Evolutionary conservation across 2,329 filamentous ascomycete genomes (phyloP), one percentile per base, ranked within the genome.

Genomic region (Ophiostoma montium): DNA sequence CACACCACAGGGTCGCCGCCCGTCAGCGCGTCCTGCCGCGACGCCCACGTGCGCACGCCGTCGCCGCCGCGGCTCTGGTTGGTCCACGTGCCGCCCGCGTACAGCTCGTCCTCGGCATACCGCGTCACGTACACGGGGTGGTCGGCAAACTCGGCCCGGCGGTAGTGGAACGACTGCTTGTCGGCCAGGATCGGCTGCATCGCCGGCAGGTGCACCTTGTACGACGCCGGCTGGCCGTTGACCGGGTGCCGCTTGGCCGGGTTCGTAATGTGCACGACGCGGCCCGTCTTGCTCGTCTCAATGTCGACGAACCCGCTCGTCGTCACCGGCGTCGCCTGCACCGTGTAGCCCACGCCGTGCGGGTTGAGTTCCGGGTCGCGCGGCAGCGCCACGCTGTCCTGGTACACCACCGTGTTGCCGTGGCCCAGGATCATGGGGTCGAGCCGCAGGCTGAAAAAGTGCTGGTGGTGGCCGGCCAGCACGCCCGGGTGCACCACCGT

Each of bases 381-480:
- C 0, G 73, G 70, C 57, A 80, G 65, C 0, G 66, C 44, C 7
- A 60, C 54, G 1, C 62, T 61, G 23, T 69, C 64, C 0, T 65
- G 52, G 2, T 63, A 58, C 1, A 80, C 61, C 0, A 74, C 74
- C 1, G 62, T 59, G 55, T 72, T 65, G 0, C 78, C 77, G 0
- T 54, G 52, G 42, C 54, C 54, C 13, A 43, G 52, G 36, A 83
- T 66, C 2, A 76, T 74, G 0, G 78, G 77, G 55, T 86, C 80
- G 45, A 85, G 74, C 1, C 81, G 71, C 38, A 78, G 63, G 21
- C 69, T 72, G 59, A 86, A 84, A 39, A 85, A 70, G 62, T 86
- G 82, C 59, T 86, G 82, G 55, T 86, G 81, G 60, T 83, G 79
- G 52, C 78, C 78, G 0, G 81, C 82, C 2, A 85, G 64, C 0